A percentile compares a stretch with the other conserved stretches of the same genome.
These are phyloP conservation scores for Rutstroemia sp. DNA, from an alignment of 2,329 filamentous ascomycete species.

Conservation along the genomic window DNA sequence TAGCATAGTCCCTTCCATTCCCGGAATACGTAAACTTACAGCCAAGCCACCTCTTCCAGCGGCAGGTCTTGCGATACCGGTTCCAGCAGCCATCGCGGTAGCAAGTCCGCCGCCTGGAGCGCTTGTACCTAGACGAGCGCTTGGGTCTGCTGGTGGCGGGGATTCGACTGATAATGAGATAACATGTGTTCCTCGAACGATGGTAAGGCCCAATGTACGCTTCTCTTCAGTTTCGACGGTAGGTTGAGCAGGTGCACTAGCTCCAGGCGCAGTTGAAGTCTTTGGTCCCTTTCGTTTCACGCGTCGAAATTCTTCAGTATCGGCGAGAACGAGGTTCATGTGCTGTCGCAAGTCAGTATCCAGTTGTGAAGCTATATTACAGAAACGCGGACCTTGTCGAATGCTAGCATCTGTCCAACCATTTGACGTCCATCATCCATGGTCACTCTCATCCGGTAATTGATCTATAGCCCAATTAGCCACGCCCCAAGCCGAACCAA, in stretches of 20 bases:
- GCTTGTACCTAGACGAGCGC: constrained; percentile 75
- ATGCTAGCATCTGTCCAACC: constrained; percentile 96
- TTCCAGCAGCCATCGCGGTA: constrained; percentile 68
- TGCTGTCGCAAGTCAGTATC: constrained; percentile 49
- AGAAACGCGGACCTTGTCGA: constrained; percentile 69
- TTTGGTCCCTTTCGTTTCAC: constrained; percentile 81
- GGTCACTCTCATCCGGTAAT: constrained; percentile 97
- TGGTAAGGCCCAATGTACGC: constrained; percentile 89
- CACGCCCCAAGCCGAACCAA: neutral
- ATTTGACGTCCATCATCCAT: constrained; percentile 93
- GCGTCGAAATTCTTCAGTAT: constrained; percentile 95
- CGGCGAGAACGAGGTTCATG: constrained; percentile 98
- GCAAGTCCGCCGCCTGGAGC: constrained; percentile 50
- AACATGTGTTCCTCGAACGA: constrained; percentile 89
- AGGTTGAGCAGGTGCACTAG: constrained; percentile 53
- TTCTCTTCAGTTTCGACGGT: constrained; percentile 91
- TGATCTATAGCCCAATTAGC: constrained; percentile 59
- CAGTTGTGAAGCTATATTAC: neutral
- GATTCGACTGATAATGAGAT: constrained; percentile 94
- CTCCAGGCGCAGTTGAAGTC: constrained; percentile 44
- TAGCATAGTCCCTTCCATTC: constrained; percentile 21
- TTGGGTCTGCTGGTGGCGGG: constrained; percentile 88
- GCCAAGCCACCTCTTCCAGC: constrained; percentile 88
- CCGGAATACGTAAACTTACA: constrained; percentile 38
- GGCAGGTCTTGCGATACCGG: constrained; percentile 84